Evolutionary conservation across 1,139 yeast genomes (phyloP).

Genomic region (Zhuliangozyma blackwelliae): DNA sequence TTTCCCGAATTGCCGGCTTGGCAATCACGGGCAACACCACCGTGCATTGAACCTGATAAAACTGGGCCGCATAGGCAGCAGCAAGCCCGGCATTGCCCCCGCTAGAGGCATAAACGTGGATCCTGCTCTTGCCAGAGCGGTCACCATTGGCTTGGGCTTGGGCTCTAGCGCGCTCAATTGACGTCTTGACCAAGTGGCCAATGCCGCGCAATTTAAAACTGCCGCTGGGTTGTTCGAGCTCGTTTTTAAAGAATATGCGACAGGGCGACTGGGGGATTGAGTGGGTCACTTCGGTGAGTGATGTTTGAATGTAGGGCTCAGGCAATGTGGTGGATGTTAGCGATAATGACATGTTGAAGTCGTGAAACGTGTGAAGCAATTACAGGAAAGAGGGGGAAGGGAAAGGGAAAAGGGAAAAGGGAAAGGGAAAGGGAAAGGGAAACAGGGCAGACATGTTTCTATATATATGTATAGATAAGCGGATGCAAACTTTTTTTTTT

Average conservation of each 20-base stretch:
- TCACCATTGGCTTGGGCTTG: no score
- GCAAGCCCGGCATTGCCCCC: slow-evolving; percentile 84
- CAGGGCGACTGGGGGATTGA: slow-evolving; percentile 36
- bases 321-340: slow-evolving; percentile 8
- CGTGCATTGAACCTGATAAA: slow-evolving; percentile 48
- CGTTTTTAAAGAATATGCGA: slow-evolving; percentile 55
- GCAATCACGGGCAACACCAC: slow-evolving; percentile 61
- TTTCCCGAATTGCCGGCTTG: slow-evolving; percentile 23
- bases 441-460: no score
- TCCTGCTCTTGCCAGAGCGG: slow-evolving; percentile 23
- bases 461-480: no score
- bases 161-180: no score
- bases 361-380: no score
- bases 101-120: slow-evolving; percentile 58
- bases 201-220: slow-evolving; percentile 70
- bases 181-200: slow-evolving; percentile 40
- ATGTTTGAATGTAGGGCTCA: slow-evolving; percentile 37
- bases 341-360: slow-evolving; percentile 13
- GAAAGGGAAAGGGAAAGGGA: slow-evolving; percentile 3
- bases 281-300: slow-evolving; percentile 35
- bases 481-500: no score
- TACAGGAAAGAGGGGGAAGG: no score
- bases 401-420: no score
- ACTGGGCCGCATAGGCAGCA: slow-evolving; percentile 57
- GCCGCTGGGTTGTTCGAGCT: slow-evolving; percentile 66